A percentile compares a stretch with the other conserved stretches of the same genome.
These are phyloP conservation scores for Coemansia sp. DNA, from an alignment of 192 early-diverging fungal species.

Conservation along the genomic window DNA sequence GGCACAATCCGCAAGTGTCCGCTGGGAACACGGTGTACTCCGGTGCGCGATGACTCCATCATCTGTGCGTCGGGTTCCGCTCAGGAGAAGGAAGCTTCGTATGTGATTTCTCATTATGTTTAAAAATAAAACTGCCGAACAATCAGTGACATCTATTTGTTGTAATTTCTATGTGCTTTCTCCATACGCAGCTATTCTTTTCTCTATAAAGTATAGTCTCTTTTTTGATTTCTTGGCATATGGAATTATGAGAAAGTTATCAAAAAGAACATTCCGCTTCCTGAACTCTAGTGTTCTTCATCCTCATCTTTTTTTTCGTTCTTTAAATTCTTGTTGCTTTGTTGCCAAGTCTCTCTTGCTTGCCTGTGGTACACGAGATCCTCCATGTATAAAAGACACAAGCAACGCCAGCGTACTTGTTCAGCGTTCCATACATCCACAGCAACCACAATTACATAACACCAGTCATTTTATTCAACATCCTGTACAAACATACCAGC, in stretches of 20 bases:
- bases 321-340: too few species aligned
- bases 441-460: neutral
- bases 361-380: too few species aligned
- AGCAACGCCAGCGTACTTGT: too few species aligned
- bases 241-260: neutral
- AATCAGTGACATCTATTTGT: too few species aligned
- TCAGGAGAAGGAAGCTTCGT: neutral
- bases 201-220: too few species aligned
- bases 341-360: too few species aligned
- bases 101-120: neutral
- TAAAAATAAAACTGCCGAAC: too few species aligned
- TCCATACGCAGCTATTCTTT: neutral
- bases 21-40: conserved; percentile 26
- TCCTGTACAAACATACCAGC: neutral
- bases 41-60: conserved; percentile 15
- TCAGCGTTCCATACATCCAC: too few species aligned
- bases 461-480: neutral
- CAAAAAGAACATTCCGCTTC: neutral
- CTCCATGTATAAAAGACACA: too few species aligned
- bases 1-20: conserved; percentile 35
- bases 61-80: conserved; percentile 22
- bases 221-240: conserved; percentile 7
- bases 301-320: too few species aligned
- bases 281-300: too few species aligned
- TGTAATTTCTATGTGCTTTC: neutral